Percentiles rank a stretch among this genome's conserved stretches.
phyloP scores from a whole-genome alignment of 2,329 filamentous ascomycete genomes.

The Diplodia intermedia region DNA sequence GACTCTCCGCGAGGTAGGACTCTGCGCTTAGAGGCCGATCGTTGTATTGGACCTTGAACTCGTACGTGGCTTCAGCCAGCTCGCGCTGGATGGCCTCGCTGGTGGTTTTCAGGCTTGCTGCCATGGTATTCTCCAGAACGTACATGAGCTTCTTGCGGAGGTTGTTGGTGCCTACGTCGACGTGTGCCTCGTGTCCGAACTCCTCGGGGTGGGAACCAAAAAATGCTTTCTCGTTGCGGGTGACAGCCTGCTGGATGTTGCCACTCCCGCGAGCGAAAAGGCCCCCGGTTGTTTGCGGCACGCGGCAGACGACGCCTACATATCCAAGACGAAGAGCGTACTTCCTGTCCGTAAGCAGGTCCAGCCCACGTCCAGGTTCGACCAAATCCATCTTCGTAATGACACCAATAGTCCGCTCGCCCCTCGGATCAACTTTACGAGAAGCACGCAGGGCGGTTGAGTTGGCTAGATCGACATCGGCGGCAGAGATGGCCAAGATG shows the following conservation, averaged over 20 bases:
- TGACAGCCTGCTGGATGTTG: conserved; percentile 81
- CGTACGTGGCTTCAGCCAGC: conserved; percentile 94
- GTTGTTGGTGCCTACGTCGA: conserved; percentile 82
- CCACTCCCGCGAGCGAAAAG: conserved; percentile 84
- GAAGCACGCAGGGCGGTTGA: conserved; percentile 91
- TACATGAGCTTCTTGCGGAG: conserved; percentile 96
- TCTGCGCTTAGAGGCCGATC: conserved; percentile 93
- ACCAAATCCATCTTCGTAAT: conserved; percentile 99
- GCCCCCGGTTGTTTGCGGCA: conserved; percentile 68
- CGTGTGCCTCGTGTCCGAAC: conserved; percentile 75
- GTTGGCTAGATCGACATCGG: conserved; percentile 96
- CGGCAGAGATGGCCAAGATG: conserved; percentile 95
- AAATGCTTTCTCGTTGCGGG: conserved; percentile 85
- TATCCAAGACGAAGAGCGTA: conserved; percentile 96
- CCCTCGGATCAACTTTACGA: conserved; percentile 87
- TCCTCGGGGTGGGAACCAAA: conserved; percentile 84
- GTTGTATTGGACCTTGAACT: conserved; percentile 99
- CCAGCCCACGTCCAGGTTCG: conserved; percentile 77
- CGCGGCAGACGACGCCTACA: conserved; percentile 89
- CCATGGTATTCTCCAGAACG: conserved; percentile 97
- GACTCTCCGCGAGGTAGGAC: conserved; percentile 91
- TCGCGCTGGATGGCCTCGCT: conserved; percentile 93
- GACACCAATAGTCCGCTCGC: conserved; percentile 97
- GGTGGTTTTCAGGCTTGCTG: conserved; percentile 84
- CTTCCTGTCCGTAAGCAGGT: conserved; percentile 85